These are phyloP conservation scores for Sugiyamaella qingdaonensis DNA, from an alignment of 805 yeast species.

Conservation along the genomic window DNA sequence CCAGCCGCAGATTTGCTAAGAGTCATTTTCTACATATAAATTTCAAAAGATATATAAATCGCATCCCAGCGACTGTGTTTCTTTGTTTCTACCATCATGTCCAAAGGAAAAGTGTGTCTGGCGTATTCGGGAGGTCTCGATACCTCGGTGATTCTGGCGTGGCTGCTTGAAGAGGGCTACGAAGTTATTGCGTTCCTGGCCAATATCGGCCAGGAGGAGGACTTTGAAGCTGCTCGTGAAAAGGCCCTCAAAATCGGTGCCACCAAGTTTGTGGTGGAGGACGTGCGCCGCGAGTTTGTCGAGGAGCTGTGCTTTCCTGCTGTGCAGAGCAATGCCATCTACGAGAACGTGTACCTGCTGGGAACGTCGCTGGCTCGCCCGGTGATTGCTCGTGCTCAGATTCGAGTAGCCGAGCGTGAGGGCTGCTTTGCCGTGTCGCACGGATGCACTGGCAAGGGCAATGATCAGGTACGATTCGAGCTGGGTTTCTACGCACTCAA, in stretches of 20 bases:
- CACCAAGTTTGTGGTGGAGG: conserved; percentile 87
- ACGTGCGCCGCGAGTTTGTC: conserved; percentile 92
- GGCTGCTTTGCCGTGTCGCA: conserved; percentile 98
- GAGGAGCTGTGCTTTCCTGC: conserved; percentile 94
- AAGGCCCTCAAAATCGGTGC: conserved; percentile 98
- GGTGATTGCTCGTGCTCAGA: conserved; percentile 97
- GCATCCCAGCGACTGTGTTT: too few species aligned
- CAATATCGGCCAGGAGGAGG: conserved; percentile 99
- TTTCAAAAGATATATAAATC: background rate
- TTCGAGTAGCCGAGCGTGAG: conserved; percentile 91
- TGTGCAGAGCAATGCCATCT: conserved; percentile 94
- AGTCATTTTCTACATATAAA: background rate
- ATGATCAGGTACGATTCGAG: conserved; percentile 98
- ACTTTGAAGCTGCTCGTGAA: conserved; percentile 92
- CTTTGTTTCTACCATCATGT: conserved; percentile 45
- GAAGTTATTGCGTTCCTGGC: conserved; percentile 99
- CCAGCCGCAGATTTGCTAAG: conserved; percentile 1
- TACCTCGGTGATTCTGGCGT: conserved; percentile 95
- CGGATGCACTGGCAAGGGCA: conserved; percentile 99
- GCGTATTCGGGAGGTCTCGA: conserved; percentile 99
- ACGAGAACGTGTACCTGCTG: conserved; percentile 92
- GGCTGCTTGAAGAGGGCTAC: conserved; percentile 97
- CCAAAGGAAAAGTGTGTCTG: conserved; percentile 97
- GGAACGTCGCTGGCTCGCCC: conserved; percentile 99
- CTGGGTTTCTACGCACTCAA: conserved; percentile 94